Percentiles rank a stretch among this genome's conserved stretches.
Evolutionary conservation across 2,329 filamentous ascomycete species (phyloP).

Genomic region (Bipolaris zeicola): DNA sequence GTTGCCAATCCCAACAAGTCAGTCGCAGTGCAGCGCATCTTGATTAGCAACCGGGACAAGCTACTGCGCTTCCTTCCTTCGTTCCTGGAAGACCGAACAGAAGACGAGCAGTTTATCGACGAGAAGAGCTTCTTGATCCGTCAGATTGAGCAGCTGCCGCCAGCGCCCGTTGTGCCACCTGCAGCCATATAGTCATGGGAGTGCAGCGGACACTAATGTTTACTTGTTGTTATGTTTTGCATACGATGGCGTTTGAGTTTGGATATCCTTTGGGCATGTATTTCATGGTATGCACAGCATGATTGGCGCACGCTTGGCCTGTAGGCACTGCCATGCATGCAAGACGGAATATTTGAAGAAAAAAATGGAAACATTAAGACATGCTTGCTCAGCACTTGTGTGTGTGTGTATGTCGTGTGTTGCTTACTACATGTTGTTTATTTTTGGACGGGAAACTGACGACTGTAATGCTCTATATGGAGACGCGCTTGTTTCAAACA

Average conservation of each 20-base stretch:
- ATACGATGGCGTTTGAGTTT: slow-evolving; percentile 16
- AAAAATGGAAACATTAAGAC: background rate
- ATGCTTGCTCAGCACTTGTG: background rate
- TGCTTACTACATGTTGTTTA: background rate
- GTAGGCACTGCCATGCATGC: background rate
- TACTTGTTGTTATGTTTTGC: slow-evolving; percentile 8
- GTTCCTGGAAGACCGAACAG: slow-evolving; percentile 92
- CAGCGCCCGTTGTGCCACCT: slow-evolving; percentile 34
- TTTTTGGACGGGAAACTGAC: background rate
- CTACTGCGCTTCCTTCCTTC: slow-evolving; percentile 85
- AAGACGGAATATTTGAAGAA: background rate
- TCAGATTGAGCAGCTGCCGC: slow-evolving; percentile 69
- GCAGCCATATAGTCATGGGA: slow-evolving; percentile 19
- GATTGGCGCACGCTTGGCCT: slow-evolving; percentile 1
- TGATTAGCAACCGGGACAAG: slow-evolving; percentile 94
- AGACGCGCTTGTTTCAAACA: no score
- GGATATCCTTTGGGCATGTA: slow-evolving; percentile 9
- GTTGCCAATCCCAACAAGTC: slow-evolving; percentile 98
- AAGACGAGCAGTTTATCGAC: slow-evolving; percentile 98
- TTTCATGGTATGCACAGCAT: slow-evolving; percentile 5
- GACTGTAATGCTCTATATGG: no score
- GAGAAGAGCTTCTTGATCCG: slow-evolving; percentile 97
- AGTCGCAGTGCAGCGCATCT: slow-evolving; percentile 90
- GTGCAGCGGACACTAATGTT: background rate
- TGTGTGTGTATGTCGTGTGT: background rate